phyloP scores from a whole-genome alignment of 352 stramenopile genomes.

The Phytopythium kandeliae region DNA sequence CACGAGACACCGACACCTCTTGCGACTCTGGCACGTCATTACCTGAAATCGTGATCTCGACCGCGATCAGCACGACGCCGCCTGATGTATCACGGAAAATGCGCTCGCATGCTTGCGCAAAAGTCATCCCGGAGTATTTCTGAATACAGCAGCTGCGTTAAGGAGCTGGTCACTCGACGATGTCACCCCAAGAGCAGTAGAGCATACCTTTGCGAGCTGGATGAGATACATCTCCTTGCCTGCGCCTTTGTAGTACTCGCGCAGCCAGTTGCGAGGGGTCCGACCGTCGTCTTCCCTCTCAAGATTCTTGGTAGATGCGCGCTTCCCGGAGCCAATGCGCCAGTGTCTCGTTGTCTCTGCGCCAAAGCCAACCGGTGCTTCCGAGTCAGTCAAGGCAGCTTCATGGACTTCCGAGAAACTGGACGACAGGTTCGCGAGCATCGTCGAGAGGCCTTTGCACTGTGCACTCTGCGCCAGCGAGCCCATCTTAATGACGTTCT shows the following conservation, averaged over 20 bases:
- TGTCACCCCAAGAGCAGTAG: no score
- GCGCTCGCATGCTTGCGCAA: constrained; percentile 44
- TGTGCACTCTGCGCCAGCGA: constrained; percentile 72
- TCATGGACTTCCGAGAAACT: constrained; percentile 43
- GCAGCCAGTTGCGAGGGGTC: constrained; percentile 30
- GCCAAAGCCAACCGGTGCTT: not conserved
- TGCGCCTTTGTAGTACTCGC: constrained; percentile 74
- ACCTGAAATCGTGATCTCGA: constrained; percentile 63
- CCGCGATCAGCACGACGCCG: constrained; percentile 69
- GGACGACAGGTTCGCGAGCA: constrained; percentile 80
- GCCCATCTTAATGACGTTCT: constrained; percentile 88
- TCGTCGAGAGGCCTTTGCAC: constrained; percentile 73
- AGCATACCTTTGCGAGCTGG: constrained; percentile 63
- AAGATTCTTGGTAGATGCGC: not conserved
- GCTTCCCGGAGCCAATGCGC: not conserved
- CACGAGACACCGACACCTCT: constrained; percentile 38
- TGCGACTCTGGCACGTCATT: constrained; percentile 21
- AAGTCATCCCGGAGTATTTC: constrained; percentile 67
- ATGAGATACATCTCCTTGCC: constrained; percentile 86
- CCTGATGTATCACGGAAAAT: constrained; percentile 68
- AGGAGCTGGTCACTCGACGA: not conserved
- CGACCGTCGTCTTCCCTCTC: not conserved
- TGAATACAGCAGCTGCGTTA: constrained; percentile 7
- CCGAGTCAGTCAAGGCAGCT: constrained; percentile 1
- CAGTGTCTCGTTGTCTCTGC: not conserved